phyloP scores from a whole-genome alignment of 1,139 yeast species.

The Debaryomycetaceae sp. region DNA sequence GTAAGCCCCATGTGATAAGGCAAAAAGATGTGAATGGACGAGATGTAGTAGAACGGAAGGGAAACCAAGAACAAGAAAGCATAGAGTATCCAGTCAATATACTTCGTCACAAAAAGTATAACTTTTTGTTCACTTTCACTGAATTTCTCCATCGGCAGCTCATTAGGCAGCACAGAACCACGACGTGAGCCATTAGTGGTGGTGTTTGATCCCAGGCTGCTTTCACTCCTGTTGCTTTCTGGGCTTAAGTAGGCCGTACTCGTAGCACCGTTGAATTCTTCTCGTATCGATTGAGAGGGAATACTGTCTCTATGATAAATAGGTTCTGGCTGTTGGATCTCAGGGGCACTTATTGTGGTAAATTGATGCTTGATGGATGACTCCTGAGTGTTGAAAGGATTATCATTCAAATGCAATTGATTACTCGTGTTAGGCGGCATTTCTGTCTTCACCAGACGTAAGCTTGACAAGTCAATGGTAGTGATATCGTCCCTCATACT shows the following conservation, averaged over 20 bases:
- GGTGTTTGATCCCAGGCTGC: not conserved
- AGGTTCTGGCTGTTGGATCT: conserved; percentile 17
- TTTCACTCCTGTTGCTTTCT: not conserved
- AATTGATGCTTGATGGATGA: not conserved
- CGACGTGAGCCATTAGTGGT: not conserved
- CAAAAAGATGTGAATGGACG: conserved; percentile 48
- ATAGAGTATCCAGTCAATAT: conserved; percentile 59
- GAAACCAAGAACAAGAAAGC: conserved; percentile 47
- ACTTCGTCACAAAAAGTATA: conserved; percentile 37
- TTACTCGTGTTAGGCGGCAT: conserved; percentile 7
- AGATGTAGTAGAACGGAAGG: conserved; percentile 49
- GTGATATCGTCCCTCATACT: conserved; percentile 37
- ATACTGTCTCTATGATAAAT: conserved; percentile 12
- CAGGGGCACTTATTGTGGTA: conserved; percentile 4
- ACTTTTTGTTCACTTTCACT: conserved; percentile 18
- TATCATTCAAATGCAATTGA: conserved; percentile 10
- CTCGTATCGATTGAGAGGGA: not conserved
- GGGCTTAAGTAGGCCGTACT: not conserved
- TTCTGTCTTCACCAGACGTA: conserved; percentile 13
- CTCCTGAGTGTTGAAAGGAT: conserved; percentile 13
- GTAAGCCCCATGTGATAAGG: conserved; percentile 63
- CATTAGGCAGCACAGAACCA: not conserved
- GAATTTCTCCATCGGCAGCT: not conserved
- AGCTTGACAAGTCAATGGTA: conserved; percentile 26
- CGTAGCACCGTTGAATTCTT: not conserved